Evolutionary conservation across 169 alveolate species (phyloP), one percentile per base, ranked within the genome.

Genomic region (Cryptosporidium felis): DNA sequence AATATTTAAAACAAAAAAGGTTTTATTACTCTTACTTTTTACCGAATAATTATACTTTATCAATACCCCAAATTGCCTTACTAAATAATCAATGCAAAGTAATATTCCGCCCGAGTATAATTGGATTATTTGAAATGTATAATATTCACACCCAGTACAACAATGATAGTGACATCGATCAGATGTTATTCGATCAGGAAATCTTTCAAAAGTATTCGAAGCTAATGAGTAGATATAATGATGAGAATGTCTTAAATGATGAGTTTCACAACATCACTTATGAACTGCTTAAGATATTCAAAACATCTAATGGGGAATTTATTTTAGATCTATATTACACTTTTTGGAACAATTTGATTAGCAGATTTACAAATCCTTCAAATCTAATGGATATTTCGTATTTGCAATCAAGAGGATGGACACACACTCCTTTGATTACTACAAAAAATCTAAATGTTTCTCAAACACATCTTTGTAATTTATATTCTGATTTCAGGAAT

Each of bases 371-470:
- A 0, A 18, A 74, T 51, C 16, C 66, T 10, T 36, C n/a, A 9
- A 74, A 36, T 5, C 23, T 38, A 1, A 49, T 74, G 65, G 85
- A 74, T 38, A 42, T 74, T 10, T 74, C 85, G 5, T 74, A 56
- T 53, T 36, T 74, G n/a, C 61, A 49, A 40, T 74, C 67, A 21
- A 74, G 85, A 74, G 85, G 85, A 53, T 74, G 85, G 85, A 74
- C 53, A 14, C 67, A 49, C 28, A 40, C 41, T 18, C 63, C 56
- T 32, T 16, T 74, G 5, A 30, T 46, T 12, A 23, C 62, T 2
- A 49, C 12, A 2, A 56, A 74, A 21, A 74, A 74, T 32, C 26
- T 53, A 0, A 74, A 74, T 34, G 12, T 4, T 4, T 49, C 85
- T 12, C 46, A 10, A 34, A 53, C 61, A 0, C 85, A 74, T 21